Base-by-base conservation (phyloP, 805 yeast genomes). In the Yamadazyma sp. region DNA sequence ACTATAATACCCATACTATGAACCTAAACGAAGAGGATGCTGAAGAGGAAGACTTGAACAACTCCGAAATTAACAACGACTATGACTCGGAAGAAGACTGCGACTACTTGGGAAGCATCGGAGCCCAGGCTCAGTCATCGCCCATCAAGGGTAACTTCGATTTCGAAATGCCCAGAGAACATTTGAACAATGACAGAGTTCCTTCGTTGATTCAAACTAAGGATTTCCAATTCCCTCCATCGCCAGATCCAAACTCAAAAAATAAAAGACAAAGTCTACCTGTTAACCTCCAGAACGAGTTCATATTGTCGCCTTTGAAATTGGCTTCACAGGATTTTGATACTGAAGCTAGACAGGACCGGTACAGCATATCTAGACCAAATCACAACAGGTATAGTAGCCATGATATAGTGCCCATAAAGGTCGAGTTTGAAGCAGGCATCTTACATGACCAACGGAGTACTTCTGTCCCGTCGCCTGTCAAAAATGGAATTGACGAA, bases 241-340 rank as follows among this genome's bases (percentile, higher is more conserved):
- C 62, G 4, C 62, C 68, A 2, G 68, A 62, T 32, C 64, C 65
- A 9, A 47, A 39, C 20, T 44, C 57, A 4, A 55, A 51, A 24
- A 40, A 44, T 9, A 40, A 39, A 35, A 45, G 71, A 25, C 65
- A 53, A 45, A 63, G 70, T 4, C 49, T 67, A 27, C 72, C 72
- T 3, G 53, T 55, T 8, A 52, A 52, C 32, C 47, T 64, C 35
- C 57, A 54, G 11, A 53, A 53, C 14, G 63, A 64, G 9, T 69
- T 69, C 47, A 62, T 67, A 24, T 56, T 67, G 26, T 64, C 71
- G 11, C 74, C 74, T 3, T 57, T 69, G 32, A 68, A 68, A 38
- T 49, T 69, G 39, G 55, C 70, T 5, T 49, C 52, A 3, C 35
- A 37, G 20, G 48, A 50, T 22, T 29, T 34, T 36, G 44, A 37